These are phyloP conservation scores for Lasiodiplodia theobromae DNA, from an alignment of 2,329 filamentous ascomycete genomes.

Conservation along the genomic window DNA sequence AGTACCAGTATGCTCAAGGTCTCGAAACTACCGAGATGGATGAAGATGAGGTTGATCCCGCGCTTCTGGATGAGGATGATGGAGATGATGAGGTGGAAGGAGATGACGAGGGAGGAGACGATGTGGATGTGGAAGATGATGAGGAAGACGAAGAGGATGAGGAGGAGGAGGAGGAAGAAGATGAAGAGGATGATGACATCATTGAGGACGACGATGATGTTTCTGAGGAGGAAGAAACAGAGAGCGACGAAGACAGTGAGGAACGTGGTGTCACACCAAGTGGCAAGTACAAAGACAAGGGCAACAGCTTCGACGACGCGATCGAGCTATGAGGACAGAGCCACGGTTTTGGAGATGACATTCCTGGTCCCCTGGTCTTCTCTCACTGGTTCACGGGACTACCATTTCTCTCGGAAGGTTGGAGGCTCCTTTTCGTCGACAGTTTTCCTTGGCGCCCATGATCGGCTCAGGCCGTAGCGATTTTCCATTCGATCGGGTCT, in stretches of 20 bases:
- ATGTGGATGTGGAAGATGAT: neutral
- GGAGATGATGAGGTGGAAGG: slow-evolving; percentile 1
- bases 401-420: neutral
- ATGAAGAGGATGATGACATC: neutral
- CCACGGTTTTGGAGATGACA: neutral
- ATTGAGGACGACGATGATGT: neutral
- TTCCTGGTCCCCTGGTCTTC: neutral
- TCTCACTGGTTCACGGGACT: neutral
- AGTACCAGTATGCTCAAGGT: slow-evolving; percentile 2
- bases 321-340: slow-evolving; percentile 24
- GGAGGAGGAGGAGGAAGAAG: slow-evolving; percentile 1
- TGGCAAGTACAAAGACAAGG: slow-evolving; percentile 15
- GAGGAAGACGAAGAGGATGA: neutral
- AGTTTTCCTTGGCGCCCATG: neutral
- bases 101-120: neutral
- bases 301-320: slow-evolving; percentile 28
- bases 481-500: neutral
- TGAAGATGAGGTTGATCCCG: slow-evolving; percentile 6
- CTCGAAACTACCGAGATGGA: slow-evolving; percentile 6
- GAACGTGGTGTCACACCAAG: neutral
- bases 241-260: neutral
- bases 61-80: slow-evolving; percentile 1
- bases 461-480: neutral
- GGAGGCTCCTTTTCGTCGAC: neutral
- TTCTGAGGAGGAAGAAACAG: neutral